These are phyloP conservation scores for Rubia occidens DNA, from an alignment of 305 asterid species.

Conservation along the genomic window DNA sequence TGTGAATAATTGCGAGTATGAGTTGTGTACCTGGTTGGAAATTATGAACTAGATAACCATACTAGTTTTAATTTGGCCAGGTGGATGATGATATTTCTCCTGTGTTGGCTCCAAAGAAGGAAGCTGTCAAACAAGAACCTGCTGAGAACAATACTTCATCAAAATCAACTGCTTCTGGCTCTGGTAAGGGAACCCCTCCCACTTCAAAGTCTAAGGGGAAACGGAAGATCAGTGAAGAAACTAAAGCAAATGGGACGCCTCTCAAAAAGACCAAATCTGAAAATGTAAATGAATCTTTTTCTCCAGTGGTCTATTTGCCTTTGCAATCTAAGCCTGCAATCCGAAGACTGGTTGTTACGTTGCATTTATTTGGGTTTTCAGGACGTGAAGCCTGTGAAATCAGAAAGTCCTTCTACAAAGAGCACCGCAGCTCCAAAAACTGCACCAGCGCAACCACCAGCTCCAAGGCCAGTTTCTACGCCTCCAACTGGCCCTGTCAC, in stretches of 20 bases:
- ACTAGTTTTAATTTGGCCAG: constrained; percentile 29
- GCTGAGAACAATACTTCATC: constrained; percentile 54
- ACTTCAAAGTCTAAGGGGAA: constrained; percentile 71
- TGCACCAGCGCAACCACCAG: constrained; percentile 27
- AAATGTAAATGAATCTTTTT: constrained; percentile 32
- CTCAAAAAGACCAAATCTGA: constrained; percentile 83
- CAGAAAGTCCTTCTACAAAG: constrained; percentile 46
- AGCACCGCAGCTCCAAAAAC: constrained; percentile 40
- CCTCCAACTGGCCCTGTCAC: constrained; percentile 67
- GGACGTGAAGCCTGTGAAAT: constrained; percentile 64
- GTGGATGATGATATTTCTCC: constrained; percentile 77
- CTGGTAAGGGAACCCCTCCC: constrained; percentile 64
- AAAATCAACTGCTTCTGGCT: constrained; percentile 45
- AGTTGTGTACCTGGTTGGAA: neutral
- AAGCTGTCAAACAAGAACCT: constrained; percentile 75
- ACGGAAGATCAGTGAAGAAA: constrained; percentile 64
- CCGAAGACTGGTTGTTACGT: neutral
- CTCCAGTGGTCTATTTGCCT: neutral
- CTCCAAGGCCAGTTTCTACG: constrained; percentile 44
- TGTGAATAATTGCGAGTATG: neutral
- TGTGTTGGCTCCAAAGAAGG: constrained; percentile 78
- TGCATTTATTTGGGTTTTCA: constrained; percentile 17
- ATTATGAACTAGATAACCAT: neutral
- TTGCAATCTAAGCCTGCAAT: neutral
- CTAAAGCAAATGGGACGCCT: constrained; percentile 57